Base-by-base conservation (phyloP, 768 basidiomycete species). In the Daedaleopsis nitida region DNA sequence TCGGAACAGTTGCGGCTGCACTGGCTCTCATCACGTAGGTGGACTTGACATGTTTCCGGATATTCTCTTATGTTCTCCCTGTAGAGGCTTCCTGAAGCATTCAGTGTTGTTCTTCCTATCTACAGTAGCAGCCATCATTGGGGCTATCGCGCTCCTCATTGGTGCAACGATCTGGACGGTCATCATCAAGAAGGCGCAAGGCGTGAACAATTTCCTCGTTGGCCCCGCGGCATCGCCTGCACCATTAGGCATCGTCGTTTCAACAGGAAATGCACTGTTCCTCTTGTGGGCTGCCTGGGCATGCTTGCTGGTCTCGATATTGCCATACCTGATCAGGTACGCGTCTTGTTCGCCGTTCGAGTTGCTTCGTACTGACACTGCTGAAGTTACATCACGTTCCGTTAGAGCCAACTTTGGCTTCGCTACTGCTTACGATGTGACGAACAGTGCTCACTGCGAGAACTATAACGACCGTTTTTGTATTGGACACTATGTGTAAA, bases 241-340 rank as follows among this genome's bases (percentile, higher is more conserved):
- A 19, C 73, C 80, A 4, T 70, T 91, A 37, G 91, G 89, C 42
- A 88, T 94, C 45, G 70, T 76, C 13, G 81, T 92, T 9, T 80
- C 86, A 0, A 76, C 78, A 13, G 91, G 89, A 14, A 74, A 78
- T 53, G 91, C 82, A 21, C 68, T 92, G 58, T 86, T 79, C 72
- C 74, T 93, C 48, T 76, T 84, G 10, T 94, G 92, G 92, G 87
- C 87, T 1, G 83, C 89, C 4, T 91, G 89, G 70, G 88, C 80
- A 27, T 83, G 83, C 69, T 77, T 92, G 39, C 72, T 84, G 39
- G 77, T 81, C 19, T 91, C 91, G 1, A 76, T 86, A 52, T 70
- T 89, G 44, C 92, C 92, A 14, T 93, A 92, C 69, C 81, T 90
- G 80, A 80, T 91, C 66, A 91, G 86, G 91, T 91, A 63, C 48